Conservation (phyloP, 1,284 basidiomycete genomes). For the Cystobasidium sp. region DNA sequence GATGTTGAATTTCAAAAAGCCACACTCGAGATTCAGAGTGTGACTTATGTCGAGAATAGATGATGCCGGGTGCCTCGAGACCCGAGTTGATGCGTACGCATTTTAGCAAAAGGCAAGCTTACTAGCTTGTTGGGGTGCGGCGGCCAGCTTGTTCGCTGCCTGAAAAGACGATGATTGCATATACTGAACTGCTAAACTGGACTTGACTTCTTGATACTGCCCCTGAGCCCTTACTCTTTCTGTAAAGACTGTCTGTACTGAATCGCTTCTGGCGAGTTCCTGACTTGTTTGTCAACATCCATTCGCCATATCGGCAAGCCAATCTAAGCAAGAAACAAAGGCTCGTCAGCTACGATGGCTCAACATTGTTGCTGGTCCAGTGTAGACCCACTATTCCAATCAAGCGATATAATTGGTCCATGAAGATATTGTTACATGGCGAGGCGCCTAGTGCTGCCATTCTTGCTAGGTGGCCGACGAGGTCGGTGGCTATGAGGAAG, state of each 20-base stretch:
- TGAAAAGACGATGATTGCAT: not conserved
- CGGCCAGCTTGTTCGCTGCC: not conserved
- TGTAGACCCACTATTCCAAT: constrained; percentile 61
- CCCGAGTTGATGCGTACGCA: not conserved
- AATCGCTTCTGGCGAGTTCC: not conserved
- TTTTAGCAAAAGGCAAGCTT: not conserved
- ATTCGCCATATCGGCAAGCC: constrained; percentile 11
- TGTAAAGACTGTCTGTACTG: not conserved
- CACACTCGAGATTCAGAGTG: too few relatives aligned
- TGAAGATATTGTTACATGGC: constrained; percentile 66
- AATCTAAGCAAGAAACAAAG: not conserved
- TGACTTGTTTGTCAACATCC: constrained; percentile 18
- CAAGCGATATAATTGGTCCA: constrained; percentile 63
- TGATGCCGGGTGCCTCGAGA: too few relatives aligned
- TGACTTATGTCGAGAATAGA: too few relatives aligned
- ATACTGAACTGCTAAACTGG: not conserved
- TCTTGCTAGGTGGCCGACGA: constrained; percentile 71
- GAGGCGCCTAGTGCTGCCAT: constrained; percentile 70
- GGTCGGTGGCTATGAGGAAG: constrained; percentile 75
- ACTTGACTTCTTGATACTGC: not conserved
- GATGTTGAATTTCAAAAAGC: too few relatives aligned
- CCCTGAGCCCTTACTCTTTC: not conserved
- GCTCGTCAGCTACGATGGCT: not conserved
- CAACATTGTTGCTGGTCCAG: not conserved
- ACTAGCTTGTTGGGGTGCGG: not conserved